phyloP scores from a whole-genome alignment of 805 yeast species.

The Zygosaccharomyces pseudorouxii region DNA sequence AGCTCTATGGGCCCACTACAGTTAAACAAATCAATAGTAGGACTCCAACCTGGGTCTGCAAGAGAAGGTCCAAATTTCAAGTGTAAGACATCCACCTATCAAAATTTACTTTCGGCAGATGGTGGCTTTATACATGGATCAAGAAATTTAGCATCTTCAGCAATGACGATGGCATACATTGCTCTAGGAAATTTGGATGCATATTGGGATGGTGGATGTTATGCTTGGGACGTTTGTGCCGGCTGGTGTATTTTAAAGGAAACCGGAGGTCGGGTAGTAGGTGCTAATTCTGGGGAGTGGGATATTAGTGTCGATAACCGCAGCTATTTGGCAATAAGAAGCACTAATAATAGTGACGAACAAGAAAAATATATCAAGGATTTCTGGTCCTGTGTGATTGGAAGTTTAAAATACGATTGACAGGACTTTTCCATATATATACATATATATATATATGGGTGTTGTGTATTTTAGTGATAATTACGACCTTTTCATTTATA shows the following conservation, averaged over 20 bases:
- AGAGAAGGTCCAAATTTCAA: constrained; percentile 85
- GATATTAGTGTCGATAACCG: constrained; percentile 48
- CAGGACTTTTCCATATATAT: not conserved
- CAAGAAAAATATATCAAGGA: constrained; percentile 44
- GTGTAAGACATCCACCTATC: constrained; percentile 72
- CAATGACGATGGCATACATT: constrained; percentile 54
- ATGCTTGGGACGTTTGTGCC: constrained; percentile 69
- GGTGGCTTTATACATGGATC: constrained; percentile 84
- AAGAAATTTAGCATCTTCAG: constrained; percentile 60
- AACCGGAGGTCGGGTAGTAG: constrained; percentile 55
- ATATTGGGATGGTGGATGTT: constrained; percentile 69
- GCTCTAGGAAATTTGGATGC: constrained; percentile 58
- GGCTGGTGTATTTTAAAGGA: constrained; percentile 61
- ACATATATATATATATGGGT: not conserved
- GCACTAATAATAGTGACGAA: constrained; percentile 36
- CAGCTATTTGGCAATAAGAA: constrained; percentile 52
- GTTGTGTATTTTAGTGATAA: too few species aligned
- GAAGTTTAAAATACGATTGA: constrained; percentile 41
- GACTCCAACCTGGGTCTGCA: constrained; percentile 83
- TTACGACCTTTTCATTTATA: constrained; percentile 21
- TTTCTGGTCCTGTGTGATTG: constrained; percentile 50
- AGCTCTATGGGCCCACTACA: constrained; percentile 79
- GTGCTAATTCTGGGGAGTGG: constrained; percentile 50
- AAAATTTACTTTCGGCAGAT: constrained; percentile 78
- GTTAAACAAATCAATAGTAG: constrained; percentile 80